phyloP scores from a whole-genome alignment of 208 protist species.

The Leishmania martiniquensis region DNA sequence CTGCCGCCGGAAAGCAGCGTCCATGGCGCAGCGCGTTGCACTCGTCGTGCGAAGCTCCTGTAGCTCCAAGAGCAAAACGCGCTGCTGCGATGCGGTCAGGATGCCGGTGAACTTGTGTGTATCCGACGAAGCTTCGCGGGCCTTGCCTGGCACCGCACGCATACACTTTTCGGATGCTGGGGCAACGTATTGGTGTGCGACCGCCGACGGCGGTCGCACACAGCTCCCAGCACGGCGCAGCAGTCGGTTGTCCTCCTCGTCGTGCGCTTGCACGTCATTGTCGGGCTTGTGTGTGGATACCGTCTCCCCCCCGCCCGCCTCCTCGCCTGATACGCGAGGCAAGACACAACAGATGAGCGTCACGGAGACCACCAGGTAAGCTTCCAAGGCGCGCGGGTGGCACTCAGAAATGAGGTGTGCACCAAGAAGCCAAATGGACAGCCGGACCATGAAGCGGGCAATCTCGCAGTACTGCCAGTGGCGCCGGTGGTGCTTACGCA shows the following conservation, averaged over 20 bases:
- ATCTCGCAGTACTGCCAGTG: conserved; percentile 11
- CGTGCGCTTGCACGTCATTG: neutral
- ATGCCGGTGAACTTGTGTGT: neutral
- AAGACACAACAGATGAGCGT: conserved; percentile 8
- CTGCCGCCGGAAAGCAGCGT: conserved; percentile 34
- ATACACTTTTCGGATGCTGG: neutral
- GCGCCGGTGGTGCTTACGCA: conserved; percentile 8
- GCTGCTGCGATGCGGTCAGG: conserved; percentile 16
- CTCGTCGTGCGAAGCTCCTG: conserved; percentile 37
- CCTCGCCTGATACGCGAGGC: neutral
- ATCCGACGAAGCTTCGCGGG: neutral
- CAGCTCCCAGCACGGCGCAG: neutral
- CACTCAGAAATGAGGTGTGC: conserved; percentile 31
- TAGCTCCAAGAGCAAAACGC: conserved; percentile 31
- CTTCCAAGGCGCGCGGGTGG: conserved; percentile 25
- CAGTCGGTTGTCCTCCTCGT: neutral
- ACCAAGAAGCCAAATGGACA: conserved; percentile 42
- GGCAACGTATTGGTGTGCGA: neutral
- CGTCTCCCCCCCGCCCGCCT: neutral
- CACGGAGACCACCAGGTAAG: conserved; percentile 40
- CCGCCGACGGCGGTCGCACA: neutral
- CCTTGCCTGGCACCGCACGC: neutral
- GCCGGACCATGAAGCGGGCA: conserved; percentile 26
- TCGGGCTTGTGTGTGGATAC: neutral
- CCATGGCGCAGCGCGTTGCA: conserved; percentile 55